Conservation (phyloP, 345 rosid species). For the Ricinus communis region DNA sequence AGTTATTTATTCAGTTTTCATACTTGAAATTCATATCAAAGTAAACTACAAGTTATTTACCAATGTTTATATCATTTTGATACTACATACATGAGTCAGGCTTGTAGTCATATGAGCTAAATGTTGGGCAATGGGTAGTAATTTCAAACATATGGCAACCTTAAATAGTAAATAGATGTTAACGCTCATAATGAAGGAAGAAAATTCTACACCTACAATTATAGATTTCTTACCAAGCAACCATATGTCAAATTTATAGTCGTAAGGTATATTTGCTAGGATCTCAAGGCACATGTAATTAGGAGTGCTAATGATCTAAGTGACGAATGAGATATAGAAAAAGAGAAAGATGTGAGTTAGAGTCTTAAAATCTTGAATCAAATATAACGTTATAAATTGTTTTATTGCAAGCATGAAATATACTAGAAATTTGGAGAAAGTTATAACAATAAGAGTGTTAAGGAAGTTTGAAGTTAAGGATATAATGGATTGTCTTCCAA, state of each 20-base stretch:
- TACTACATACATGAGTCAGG: background rate
- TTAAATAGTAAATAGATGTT: conserved; percentile 39
- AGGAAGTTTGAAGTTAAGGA: background rate
- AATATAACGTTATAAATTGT: background rate
- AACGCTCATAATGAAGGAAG: conserved; percentile 8
- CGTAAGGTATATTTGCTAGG: conserved; percentile 83
- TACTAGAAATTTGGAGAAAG: background rate
- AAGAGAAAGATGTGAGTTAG: conserved; percentile 1
- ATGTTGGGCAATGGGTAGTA: conserved; percentile 89
- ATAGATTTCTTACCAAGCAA: conserved; percentile 68
- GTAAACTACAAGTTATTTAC: background rate
- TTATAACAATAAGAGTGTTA: background rate
- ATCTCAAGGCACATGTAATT: conserved; percentile 96
- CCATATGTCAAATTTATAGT: conserved; percentile 98
- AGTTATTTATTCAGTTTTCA: conserved; percentile 11
- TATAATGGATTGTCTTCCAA: background rate
- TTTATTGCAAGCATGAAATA: background rate
- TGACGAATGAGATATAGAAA: conserved; percentile 7
- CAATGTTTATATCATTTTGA: background rate
- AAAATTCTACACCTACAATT: conserved; percentile 7
- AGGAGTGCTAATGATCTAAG: conserved; percentile 88
- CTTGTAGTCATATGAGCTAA: conserved; percentile 76
- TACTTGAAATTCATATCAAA: conserved; percentile 3
- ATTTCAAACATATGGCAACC: conserved; percentile 98
- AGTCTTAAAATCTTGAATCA: too few relatives aligned